Conservation (phyloP, 2,329 filamentous ascomycete genomes). For the Fusarium globosum region DNA sequence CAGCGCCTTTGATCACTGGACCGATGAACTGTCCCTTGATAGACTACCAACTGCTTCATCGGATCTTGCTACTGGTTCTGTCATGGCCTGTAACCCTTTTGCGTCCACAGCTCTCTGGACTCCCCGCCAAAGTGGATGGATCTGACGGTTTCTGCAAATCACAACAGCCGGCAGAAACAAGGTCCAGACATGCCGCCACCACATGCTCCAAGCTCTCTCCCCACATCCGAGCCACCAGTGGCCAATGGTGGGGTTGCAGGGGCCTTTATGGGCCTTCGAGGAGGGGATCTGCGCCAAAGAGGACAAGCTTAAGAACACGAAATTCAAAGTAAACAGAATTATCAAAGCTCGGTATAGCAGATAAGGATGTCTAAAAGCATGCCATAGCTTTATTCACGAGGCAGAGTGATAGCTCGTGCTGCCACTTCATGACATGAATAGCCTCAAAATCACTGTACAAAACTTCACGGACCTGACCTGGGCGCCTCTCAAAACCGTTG, state of each 20-base stretch:
- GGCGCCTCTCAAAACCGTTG: not conserved
- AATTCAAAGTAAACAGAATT: constrained; percentile 1
- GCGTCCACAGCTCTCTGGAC: constrained; percentile 28
- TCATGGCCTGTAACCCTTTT: constrained; percentile 24
- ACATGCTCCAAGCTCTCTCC: constrained; percentile 39
- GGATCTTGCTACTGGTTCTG: constrained; percentile 18
- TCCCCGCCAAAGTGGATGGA: constrained; percentile 39
- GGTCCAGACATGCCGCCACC: constrained; percentile 35
- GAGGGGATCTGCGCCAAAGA: constrained; percentile 23
- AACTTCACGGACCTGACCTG: constrained; percentile 1
- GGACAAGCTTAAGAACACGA: constrained; percentile 27
- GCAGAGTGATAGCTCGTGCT: not conserved
- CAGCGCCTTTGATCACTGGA: not conserved
- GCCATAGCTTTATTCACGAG: not conserved
- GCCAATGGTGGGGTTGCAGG: constrained; percentile 33
- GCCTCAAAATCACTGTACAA: not conserved
- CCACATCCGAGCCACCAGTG: constrained; percentile 40
- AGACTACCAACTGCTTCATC: constrained; percentile 2
- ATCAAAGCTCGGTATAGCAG: constrained; percentile 9
- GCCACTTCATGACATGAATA: not conserved
- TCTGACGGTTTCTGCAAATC: constrained; percentile 39
- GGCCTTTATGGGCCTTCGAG: constrained; percentile 3
- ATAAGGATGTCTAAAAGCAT: not conserved
- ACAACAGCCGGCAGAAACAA: constrained; percentile 34
- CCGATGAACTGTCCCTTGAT: not conserved